Evolutionary conservation across 768 basidiomycete species (phyloP).

Genomic region (Gloeostereum incarnatum): DNA sequence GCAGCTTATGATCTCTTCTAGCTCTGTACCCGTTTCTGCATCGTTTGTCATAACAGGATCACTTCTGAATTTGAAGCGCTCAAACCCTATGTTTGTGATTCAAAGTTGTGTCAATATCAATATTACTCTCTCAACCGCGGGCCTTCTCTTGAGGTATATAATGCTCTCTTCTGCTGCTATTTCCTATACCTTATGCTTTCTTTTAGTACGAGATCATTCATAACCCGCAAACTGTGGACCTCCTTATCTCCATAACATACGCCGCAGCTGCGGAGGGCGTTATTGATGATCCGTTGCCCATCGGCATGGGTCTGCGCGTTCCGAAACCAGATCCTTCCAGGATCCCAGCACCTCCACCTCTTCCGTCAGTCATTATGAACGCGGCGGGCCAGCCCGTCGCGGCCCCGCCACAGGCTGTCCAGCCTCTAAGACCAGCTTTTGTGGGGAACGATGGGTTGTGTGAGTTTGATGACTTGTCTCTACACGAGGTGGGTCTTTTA

Average conservation of each 20-base stretch:
- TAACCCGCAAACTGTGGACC: conserved; percentile 56
- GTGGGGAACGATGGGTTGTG: conserved; percentile 27
- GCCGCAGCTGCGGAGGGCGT: conserved; percentile 41
- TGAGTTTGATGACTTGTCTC: conserved; percentile 41
- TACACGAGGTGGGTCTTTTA: conserved; percentile 22
- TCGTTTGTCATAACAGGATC: conserved; percentile 64
- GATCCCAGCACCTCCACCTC: not conserved
- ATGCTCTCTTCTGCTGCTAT: not conserved
- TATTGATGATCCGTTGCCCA: conserved; percentile 48
- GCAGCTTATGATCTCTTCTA: conserved; percentile 12
- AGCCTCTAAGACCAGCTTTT: conserved; percentile 2
- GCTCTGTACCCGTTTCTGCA: conserved; percentile 62
- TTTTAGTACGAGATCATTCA: conserved; percentile 59
- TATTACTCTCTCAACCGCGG: conserved; percentile 59
- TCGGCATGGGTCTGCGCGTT: conserved; percentile 53
- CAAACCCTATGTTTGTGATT: conserved; percentile 67
- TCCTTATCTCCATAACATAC: conserved; percentile 58
- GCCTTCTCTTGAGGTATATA: conserved; percentile 52
- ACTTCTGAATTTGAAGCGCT: conserved; percentile 44
- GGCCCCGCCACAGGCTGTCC: not conserved
- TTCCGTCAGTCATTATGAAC: too few relatives aligned
- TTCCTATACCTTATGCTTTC: conserved; percentile 1
- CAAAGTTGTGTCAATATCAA: conserved; percentile 58
- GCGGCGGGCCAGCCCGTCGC: not conserved
- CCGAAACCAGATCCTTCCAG: conserved; percentile 20